Percentiles rank a stretch among this genome's conserved stretches.
phyloP scores from a whole-genome alignment of 2,329 filamentous ascomycete genomes.

The Fusarium nisikadoi region DNA sequence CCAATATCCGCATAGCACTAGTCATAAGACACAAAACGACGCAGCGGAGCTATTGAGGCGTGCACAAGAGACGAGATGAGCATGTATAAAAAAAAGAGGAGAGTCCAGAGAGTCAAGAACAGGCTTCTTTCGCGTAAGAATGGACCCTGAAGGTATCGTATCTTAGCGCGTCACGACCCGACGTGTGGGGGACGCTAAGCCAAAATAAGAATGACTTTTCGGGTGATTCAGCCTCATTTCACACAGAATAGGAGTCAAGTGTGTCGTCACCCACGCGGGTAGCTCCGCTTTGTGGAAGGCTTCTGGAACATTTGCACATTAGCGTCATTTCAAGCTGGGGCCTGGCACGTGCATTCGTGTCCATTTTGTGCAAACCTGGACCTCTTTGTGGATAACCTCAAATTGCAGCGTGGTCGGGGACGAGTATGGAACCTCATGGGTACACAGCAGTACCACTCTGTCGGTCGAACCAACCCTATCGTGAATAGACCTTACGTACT shows the following conservation, averaged over 20 bases:
- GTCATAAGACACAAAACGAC: conserved; percentile 27
- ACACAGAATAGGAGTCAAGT: conserved; percentile 8
- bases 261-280: conserved; percentile 35
- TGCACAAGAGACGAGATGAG: conserved; percentile 27
- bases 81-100: neutral
- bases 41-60: neutral
- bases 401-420: conserved; percentile 41
- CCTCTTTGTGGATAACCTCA: conserved; percentile 29
- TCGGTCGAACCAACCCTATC: conserved; percentile 19
- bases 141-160: conserved; percentile 26
- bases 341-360: conserved; percentile 42
- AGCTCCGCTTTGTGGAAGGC: conserved; percentile 37
- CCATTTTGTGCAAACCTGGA: conserved; percentile 41
- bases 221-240: conserved; percentile 42
- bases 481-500: conserved; percentile 17
- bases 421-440: conserved; percentile 30
- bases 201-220: conserved; percentile 24
- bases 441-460: conserved; percentile 14
- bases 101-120: neutral
- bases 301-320: conserved; percentile 44
- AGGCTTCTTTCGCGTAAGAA: conserved; percentile 16
- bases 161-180: conserved; percentile 21
- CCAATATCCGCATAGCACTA: conserved; percentile 17
- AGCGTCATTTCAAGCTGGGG: conserved; percentile 1
- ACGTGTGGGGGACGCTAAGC: conserved; percentile 33